A percentile compares a stretch with the other conserved stretches of the same genome.
Conservation (phyloP, 352 stramenopile species). For the Aphanomyces invadans region DNA sequence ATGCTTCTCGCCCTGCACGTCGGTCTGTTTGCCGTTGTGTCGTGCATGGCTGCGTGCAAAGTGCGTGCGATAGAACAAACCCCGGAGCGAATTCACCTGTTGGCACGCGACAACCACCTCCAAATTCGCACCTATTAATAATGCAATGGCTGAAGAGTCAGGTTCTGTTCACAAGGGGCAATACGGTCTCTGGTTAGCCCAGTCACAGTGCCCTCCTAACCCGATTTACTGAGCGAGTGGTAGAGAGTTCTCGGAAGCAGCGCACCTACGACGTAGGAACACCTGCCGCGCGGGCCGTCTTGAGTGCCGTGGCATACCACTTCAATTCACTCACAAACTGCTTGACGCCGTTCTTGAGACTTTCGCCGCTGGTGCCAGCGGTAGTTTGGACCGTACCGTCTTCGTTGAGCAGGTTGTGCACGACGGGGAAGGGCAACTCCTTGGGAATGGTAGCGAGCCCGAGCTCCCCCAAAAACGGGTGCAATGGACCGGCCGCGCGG, state of each 20-base stretch:
- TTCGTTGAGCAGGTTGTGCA: constrained; percentile 12
- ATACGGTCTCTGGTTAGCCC: too few species aligned
- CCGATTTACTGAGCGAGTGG: too few species aligned
- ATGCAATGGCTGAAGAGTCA: neutral
- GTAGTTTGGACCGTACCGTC: neutral
- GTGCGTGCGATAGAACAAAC: constrained; percentile 15
- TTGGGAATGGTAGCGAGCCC: constrained; percentile 27
- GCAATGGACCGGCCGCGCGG: constrained; percentile 37
- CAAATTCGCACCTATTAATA: neutral
- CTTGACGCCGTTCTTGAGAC: neutral
- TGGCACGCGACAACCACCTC: neutral
- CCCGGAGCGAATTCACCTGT: constrained; percentile 3
- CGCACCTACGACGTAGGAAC: too few species aligned
- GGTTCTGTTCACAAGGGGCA: too few species aligned
- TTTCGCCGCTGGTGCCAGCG: neutral
- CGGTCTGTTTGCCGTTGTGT: neutral
- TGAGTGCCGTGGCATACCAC: constrained; percentile 1
- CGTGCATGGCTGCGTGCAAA: constrained; percentile 6
- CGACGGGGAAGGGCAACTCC: neutral
- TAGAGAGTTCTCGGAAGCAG: too few species aligned
- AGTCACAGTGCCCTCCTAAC: too few species aligned
- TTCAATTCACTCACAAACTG: constrained; percentile 3
- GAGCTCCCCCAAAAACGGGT: constrained; percentile 43
- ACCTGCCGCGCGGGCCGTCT: neutral
- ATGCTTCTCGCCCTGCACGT: neutral